phyloP scores from a whole-genome alignment of 305 asterid species.

The Fraxinus sp. region DNA sequence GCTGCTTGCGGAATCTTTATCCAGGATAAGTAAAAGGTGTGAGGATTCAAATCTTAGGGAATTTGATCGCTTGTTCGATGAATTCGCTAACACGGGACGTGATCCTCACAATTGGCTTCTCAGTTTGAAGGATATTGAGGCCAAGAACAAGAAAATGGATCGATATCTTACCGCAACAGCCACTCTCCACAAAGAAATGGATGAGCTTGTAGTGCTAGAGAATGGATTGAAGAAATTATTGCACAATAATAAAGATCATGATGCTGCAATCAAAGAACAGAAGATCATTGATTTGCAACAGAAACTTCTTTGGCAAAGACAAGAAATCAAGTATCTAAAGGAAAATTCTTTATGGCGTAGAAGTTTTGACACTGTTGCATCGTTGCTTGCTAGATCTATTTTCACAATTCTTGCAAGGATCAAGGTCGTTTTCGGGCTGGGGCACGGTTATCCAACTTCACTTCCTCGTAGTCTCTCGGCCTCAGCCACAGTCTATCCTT shows the following conservation, averaged over 20 bases:
- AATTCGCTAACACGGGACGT: slow-evolving; percentile 64
- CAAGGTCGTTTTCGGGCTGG: slow-evolving; percentile 69
- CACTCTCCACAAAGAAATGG: slow-evolving; percentile 60
- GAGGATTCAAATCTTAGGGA: slow-evolving; percentile 55
- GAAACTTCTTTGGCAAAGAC: slow-evolving; percentile 72
- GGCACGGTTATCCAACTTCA: slow-evolving; percentile 43
- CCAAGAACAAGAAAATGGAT: slow-evolving; percentile 57
- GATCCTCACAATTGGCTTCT: slow-evolving; percentile 63
- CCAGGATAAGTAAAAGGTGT: slow-evolving; percentile 57
- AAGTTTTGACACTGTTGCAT: slow-evolving; percentile 69
- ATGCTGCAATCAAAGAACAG: slow-evolving; percentile 40
- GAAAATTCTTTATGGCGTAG: slow-evolving; percentile 71
- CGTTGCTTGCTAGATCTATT: slow-evolving; percentile 49
- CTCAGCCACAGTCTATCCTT: slow-evolving; percentile 79
- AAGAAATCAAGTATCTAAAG: slow-evolving; percentile 67
- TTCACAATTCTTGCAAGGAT: slow-evolving; percentile 71
- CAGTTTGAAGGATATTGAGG: slow-evolving; percentile 52
- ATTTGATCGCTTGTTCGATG: slow-evolving; percentile 56
- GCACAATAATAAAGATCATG: slow-evolving; percentile 29
- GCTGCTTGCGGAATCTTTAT: slow-evolving; percentile 49
- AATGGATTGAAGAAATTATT: slow-evolving; percentile 45
- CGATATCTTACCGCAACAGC: slow-evolving; percentile 44
- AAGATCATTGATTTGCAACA: slow-evolving; percentile 57
- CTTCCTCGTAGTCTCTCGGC: slow-evolving; percentile 72
- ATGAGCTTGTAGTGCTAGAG: slow-evolving; percentile 59